Conservation (phyloP, 805 yeast species). For the Wickerhamiella kazuoi region DNA sequence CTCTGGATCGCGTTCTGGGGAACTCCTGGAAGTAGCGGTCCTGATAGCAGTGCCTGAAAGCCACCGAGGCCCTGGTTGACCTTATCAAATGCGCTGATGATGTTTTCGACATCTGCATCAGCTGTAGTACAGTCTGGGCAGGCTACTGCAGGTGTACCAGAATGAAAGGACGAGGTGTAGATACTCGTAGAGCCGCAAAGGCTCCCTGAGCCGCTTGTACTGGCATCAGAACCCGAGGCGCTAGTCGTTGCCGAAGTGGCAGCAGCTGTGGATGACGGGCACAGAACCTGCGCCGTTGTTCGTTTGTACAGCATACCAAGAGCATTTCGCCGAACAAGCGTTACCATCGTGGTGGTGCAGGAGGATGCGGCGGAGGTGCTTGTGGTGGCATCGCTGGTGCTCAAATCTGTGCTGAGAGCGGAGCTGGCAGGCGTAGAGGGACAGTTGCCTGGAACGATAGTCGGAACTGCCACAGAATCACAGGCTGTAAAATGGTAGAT, state of each 20-base stretch:
- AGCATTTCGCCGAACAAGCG: not conserved
- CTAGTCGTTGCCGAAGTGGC: not conserved
- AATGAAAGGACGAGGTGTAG: not conserved
- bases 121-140: not conserved
- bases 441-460: not conserved
- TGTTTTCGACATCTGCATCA: not conserved
- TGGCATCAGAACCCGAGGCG: not conserved
- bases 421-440: not conserved
- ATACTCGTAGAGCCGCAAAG: not conserved
- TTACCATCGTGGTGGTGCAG: not conserved
- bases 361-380: not conserved
- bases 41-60: not conserved
- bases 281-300: not conserved
- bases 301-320: too few relatives aligned
- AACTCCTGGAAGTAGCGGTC: not conserved
- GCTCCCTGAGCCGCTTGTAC: too few relatives aligned
- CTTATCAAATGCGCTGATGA: not conserved
- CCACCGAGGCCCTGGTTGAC: not conserved
- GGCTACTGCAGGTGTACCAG: not conserved
- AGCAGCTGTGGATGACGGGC: not conserved
- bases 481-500: not conserved
- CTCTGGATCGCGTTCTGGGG: not conserved
- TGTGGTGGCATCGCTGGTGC: not conserved
- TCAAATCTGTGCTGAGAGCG: too few relatives aligned
- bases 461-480: not conserved